A percentile compares a stretch with the other conserved stretches of the same genome.
Evolutionary conservation across 495 filamentous ascomycete genomes (phyloP).

Genomic region (Daldinia decipiens): DNA sequence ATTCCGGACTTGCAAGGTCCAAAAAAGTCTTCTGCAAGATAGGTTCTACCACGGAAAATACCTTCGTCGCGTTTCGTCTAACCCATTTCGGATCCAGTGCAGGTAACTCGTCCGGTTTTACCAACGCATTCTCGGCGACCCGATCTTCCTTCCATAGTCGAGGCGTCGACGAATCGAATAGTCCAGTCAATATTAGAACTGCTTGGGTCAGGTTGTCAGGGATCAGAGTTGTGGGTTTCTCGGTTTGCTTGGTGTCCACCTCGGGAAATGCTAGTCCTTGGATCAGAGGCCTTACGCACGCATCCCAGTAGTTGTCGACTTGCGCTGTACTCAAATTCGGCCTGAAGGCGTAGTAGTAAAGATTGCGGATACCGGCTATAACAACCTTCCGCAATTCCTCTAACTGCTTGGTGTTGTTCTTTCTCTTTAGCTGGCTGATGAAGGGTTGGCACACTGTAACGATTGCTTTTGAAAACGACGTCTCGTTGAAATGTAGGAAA

Average conservation of each 20-base stretch:
- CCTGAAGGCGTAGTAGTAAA: slow-evolving; percentile 87
- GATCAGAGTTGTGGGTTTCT: slow-evolving; percentile 31
- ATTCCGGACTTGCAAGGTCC: slow-evolving; percentile 56
- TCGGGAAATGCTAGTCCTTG: slow-evolving; percentile 51
- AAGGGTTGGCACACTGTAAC: slow-evolving; percentile 76
- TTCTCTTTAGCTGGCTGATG: slow-evolving; percentile 73
- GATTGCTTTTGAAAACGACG: slow-evolving; percentile 67
- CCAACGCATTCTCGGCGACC: slow-evolving; percentile 64
- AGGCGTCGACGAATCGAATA: slow-evolving; percentile 72
- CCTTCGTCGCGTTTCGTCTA: slow-evolving; percentile 69
- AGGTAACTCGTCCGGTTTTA: slow-evolving; percentile 78
- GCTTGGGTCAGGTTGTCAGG: slow-evolving; percentile 55
- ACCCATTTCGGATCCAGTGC: slow-evolving; percentile 87
- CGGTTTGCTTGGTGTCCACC: slow-evolving; percentile 42
- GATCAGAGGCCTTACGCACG: slow-evolving; percentile 70
- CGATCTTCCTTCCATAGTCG: slow-evolving; percentile 79
- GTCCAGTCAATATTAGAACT: slow-evolving; percentile 69
- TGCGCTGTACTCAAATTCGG: slow-evolving; percentile 69
- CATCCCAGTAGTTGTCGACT: slow-evolving; percentile 82
- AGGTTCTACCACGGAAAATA: slow-evolving; percentile 72
- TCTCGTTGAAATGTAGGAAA: slow-evolving; percentile 68
- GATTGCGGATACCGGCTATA: slow-evolving; percentile 74
- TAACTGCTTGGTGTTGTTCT: slow-evolving; percentile 64
- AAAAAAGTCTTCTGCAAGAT: slow-evolving; percentile 68
- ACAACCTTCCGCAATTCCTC: slow-evolving; percentile 68